Base-by-base conservation (phyloP, 768 basidiomycete genomes). In the Collybia sp. region DNA sequence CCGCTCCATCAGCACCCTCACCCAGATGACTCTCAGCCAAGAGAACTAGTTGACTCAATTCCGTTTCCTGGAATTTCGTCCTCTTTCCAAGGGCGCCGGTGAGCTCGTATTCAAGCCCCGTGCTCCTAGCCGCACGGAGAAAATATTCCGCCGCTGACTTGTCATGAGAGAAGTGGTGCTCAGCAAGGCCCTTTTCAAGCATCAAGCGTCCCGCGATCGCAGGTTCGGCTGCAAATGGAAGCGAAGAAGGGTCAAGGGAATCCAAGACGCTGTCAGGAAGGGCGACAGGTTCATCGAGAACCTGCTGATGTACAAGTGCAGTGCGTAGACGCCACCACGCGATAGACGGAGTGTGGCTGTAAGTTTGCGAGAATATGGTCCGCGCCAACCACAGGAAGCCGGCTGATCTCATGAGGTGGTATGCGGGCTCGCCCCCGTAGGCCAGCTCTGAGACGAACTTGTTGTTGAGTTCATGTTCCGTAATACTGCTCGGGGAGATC, bases 81-180 rank as follows among this genome's bases (percentile, higher is more conserved):
- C 91, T 79, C 65, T 86, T 92, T 34, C 96, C 96, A 43, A 94
- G 72, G 9, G 93, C 90, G 6, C 96, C 96, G 0, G 91, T 94
- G 43, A 98, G 72, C 64, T 93, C 89, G 61, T 91, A 98, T 63
- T 87, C 79, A 53, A 99, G 63, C 3, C 83, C 85, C 12, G 85
- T 88, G 30, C 82, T 77, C 41, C 76, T 75, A 0, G 91, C 88
- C 0, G 94, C 92, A 12, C 72, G 71, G 32, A 92, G 72, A 55
- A 97, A 97, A 45, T 71, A 70, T 37, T 85, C 83, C 10, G 83
- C 81, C 5, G 96, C 93, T 1, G 69, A 58, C 60, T 82, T 88
- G 63, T 96, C 91, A 57, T 86, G 81, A 12, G 72, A 66, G 40
- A 89, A 68, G n/a, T 75, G 59, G 62, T 96, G 90, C 44, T 91